Conservation (phyloP, 1,284 basidiomycete species). For the Cystobasidium pallidum region DNA sequence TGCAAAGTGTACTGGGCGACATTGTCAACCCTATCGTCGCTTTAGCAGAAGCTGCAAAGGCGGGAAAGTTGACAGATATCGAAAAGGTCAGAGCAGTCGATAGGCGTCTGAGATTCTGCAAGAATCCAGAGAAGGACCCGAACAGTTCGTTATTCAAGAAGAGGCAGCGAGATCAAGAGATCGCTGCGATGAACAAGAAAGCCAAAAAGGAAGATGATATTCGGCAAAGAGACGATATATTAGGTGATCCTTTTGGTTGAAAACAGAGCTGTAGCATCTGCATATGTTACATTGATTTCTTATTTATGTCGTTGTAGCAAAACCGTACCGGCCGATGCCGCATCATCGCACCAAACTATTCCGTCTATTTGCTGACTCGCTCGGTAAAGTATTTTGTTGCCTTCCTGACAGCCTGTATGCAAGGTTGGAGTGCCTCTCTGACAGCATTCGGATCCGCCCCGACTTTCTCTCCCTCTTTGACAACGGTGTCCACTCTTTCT, state of each 20-base stretch:
- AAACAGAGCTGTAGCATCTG: background rate
- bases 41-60: slow-evolving; percentile 65
- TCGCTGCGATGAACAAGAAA: slow-evolving; percentile 21
- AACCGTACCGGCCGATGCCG: background rate
- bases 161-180: slow-evolving; percentile 32
- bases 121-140: slow-evolving; percentile 89
- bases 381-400: slow-evolving; percentile 62
- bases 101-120: slow-evolving; percentile 76
- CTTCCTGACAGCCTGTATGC: slow-evolving; percentile 74
- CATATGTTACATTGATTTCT: background rate
- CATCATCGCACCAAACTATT: background rate
- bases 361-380: slow-evolving; percentile 23
- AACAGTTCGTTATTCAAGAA: slow-evolving; percentile 69
- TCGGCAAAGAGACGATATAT: slow-evolving; percentile 20
- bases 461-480: slow-evolving; percentile 66
- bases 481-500: slow-evolving; percentile 76
- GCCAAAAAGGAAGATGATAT: slow-evolving; percentile 26
- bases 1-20: slow-evolving; percentile 55
- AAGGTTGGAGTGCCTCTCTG: slow-evolving; percentile 78
- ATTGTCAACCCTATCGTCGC: slow-evolving; percentile 64
- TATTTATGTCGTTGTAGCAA: slow-evolving; percentile 8
- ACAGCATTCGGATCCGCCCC: slow-evolving; percentile 69
- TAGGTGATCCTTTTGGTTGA: slow-evolving; percentile 31
- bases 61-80: slow-evolving; percentile 65
- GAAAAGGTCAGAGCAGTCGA: slow-evolving; percentile 82